Evolutionary conservation across 1,284 basidiomycete species (phyloP).

Genomic region (Sporisorium sorghi): DNA sequence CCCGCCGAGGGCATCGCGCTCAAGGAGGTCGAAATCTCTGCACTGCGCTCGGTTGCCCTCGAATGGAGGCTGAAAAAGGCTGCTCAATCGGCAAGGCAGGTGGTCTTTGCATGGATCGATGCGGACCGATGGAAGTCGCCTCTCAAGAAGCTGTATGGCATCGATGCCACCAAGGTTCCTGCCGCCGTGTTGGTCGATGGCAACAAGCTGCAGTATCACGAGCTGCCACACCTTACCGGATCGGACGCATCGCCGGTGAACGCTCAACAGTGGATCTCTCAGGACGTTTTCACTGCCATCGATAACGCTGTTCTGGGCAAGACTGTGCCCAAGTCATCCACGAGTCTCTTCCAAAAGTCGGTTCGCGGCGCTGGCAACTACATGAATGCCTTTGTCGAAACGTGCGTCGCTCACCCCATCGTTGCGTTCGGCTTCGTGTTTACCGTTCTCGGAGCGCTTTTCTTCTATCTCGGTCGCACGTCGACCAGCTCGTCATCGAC

Average conservation of each 20-base stretch:
- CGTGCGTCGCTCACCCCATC: conserved; percentile 31
- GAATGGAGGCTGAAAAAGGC: conserved; percentile 44
- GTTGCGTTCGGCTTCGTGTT: conserved; percentile 40
- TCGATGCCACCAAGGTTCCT: conserved; percentile 39
- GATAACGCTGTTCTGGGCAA: conserved; percentile 27
- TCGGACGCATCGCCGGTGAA: conserved; percentile 1
- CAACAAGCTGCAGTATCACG: conserved; percentile 47
- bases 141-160: conserved; percentile 51
- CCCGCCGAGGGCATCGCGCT: conserved; percentile 33
- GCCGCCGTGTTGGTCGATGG: conserved; percentile 54
- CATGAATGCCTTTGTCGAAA: conserved; percentile 25
- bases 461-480: conserved; percentile 34
- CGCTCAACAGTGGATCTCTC: conserved; percentile 36
- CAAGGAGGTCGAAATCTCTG: conserved; percentile 50
- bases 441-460: conserved; percentile 21
- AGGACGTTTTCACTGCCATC: conserved; percentile 29
- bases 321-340: conserved; percentile 33
- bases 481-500: conserved; percentile 7
- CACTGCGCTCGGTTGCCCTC: conserved; percentile 45
- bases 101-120: conserved; percentile 66
- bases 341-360: conserved; percentile 47
- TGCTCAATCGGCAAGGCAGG: conserved; percentile 1
- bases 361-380: conserved; percentile 37
- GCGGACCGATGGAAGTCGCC: conserved; percentile 59
- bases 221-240: conserved; percentile 19